Evolutionary conservation across 1,284 basidiomycete species (phyloP).

Genomic region (Ceratobasidium sp.): DNA sequence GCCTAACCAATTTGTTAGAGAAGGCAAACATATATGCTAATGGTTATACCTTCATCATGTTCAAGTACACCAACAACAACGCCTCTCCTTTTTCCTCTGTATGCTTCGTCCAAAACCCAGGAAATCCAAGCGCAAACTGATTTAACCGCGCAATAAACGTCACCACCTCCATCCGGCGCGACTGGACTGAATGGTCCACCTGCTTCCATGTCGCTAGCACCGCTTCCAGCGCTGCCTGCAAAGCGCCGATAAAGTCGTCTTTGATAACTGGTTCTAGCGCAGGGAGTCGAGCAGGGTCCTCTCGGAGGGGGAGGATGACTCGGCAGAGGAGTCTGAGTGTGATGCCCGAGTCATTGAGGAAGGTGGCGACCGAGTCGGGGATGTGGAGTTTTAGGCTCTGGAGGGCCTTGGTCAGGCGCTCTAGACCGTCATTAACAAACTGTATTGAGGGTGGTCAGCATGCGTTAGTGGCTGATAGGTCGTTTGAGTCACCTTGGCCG

Average conservation of each 20-base stretch:
- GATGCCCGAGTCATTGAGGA: conserved; percentile 69
- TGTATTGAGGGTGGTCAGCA: conserved; percentile 51
- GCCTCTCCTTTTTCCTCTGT: conserved; percentile 61
- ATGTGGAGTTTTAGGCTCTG: conserved; percentile 52
- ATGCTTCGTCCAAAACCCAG: conserved; percentile 65
- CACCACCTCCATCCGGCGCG: conserved; percentile 51
- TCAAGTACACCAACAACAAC: conserved; percentile 62
- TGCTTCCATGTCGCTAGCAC: conserved; percentile 55
- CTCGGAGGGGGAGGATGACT: conserved; percentile 71
- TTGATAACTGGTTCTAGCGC: conserved; percentile 58
- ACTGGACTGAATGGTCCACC: conserved; percentile 53
- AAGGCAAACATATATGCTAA: neutral
- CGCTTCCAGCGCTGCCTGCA: conserved; percentile 61
- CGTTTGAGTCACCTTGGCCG: conserved; percentile 65
- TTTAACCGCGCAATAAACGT: conserved; percentile 67
- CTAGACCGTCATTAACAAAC: conserved; percentile 80
- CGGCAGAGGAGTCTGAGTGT: conserved; percentile 74
- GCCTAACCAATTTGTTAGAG: conserved; percentile 53
- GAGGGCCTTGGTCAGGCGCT: conserved; percentile 69
- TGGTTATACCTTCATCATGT: conserved; percentile 64
- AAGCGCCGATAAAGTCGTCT: conserved; percentile 63
- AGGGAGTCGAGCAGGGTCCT: conserved; percentile 59
- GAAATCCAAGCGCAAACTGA: conserved; percentile 77
- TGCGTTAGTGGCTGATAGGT: neutral
- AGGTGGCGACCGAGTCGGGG: conserved; percentile 52